Base-by-base conservation (phyloP, 2,329 filamentous ascomycete species). In the Clonostachys sp. region DNA sequence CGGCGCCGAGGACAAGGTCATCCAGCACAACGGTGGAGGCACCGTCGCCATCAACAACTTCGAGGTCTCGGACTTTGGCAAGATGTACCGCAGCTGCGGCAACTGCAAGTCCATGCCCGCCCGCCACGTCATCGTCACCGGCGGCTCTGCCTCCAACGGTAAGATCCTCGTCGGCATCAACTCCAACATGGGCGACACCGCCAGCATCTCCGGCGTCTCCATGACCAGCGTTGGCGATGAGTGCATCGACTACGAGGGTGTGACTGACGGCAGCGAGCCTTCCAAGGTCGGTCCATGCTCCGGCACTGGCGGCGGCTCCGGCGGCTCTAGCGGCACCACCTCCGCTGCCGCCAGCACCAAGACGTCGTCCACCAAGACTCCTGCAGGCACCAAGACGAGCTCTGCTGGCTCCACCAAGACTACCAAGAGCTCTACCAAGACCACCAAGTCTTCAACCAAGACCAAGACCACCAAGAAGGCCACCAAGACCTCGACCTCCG, bases 51-150 rank as follows among this genome's bases (percentile, higher is more conserved):
- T 58, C 34, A 50, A 56, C 18, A 51, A 64, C 52, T 73, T 67
- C 18, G 45, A 50, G 55, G 65, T 68, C 44, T 57, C 63, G 47
- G 62, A 62, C 48, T 68, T 67, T 13, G 71, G 70, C 34, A 76
- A 77, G 57, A 56, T 76, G 35, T 74, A 73, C 56, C 69, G 72
- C 30, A 71, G 70, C 9, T 76, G 72, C 54, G 72, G 72, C 45
- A 76, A 75, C 63, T 64, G 53, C 51, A 73, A 30, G 24, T 30
- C 38, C 45, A 17, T 30, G 24, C 24, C 24, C 4, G 24, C 35
- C 36, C 20, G 53, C 36, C 48, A 50, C 46, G 42, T 51, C 34
- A 41, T 43, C 20, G 44, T 51, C 36, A 42, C 36, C 44, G 48
- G 48, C 38, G 44, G 46, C 41, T 44, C 47, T 41, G 71, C 70